phyloP scores from a whole-genome alignment of 1,284 basidiomycete species.

The Macrocybe sp. region DNA sequence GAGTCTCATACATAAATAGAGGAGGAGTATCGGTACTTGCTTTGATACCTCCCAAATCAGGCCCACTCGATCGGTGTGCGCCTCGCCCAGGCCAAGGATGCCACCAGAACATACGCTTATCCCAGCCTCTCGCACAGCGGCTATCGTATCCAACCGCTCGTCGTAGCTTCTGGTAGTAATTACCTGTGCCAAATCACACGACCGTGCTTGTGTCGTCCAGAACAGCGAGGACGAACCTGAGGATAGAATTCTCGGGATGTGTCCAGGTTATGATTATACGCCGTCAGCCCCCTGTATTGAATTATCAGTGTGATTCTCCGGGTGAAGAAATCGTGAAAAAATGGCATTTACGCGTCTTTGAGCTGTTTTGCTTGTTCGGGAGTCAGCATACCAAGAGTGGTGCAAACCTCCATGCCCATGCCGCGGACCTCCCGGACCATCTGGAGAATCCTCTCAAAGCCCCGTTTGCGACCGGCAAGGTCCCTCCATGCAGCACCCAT shows the following conservation, averaged over 20 bases:
- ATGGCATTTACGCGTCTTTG: conserved; percentile 75
- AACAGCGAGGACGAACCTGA: conserved; percentile 42
- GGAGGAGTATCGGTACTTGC: conserved; percentile 37
- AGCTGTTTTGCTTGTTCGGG: conserved; percentile 91
- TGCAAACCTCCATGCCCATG: conserved; percentile 98
- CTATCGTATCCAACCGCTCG: conserved; percentile 87
- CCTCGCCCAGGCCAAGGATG: conserved; percentile 92
- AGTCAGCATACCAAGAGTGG: conserved; percentile 94
- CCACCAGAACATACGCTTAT: conserved; percentile 98
- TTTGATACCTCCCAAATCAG: conserved; percentile 92
- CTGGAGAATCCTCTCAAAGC: conserved; percentile 89
- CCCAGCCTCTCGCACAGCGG: conserved; percentile 88
- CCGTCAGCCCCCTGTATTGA: conserved; percentile 75
- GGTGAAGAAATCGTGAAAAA: conserved; percentile 3
- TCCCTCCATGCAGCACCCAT: conserved; percentile 99
- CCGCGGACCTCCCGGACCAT: conserved; percentile 89
- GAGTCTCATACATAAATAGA: conserved; percentile 4
- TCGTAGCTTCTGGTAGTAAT: conserved; percentile 96
- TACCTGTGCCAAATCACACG: conserved; percentile 47
- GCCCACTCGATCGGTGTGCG: conserved; percentile 87
- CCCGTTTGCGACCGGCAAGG: conserved; percentile 88
- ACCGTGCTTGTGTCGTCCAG: conserved; percentile 1
- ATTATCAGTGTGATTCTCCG: conserved; percentile 5
- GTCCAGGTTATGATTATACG: conserved; percentile 99
- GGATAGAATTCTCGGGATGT: conserved; percentile 98